These are phyloP conservation scores for Kodamaea fungicola DNA, from an alignment of 1,139 yeast genomes.

Conservation along the genomic window DNA sequence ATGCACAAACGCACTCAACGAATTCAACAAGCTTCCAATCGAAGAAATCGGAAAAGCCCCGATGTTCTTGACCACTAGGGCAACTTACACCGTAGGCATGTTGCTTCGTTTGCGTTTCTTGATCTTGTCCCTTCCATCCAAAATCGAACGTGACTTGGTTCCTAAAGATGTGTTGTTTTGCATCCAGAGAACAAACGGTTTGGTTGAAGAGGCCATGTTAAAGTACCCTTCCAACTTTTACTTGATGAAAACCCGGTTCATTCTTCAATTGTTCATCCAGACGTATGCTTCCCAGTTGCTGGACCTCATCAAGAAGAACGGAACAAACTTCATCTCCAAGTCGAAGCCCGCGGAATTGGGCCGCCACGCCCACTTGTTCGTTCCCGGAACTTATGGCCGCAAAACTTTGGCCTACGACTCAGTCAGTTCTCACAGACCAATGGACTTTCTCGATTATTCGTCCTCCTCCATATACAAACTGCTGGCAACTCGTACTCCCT, in stretches of 20 bases:
- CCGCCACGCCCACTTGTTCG: conserved; percentile 8
- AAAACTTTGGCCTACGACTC: conserved; percentile 12
- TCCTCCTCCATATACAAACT: conserved; percentile 15
- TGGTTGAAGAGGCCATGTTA: conserved; percentile 33
- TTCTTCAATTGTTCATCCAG: conserved; percentile 55
- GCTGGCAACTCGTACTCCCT: background rate
- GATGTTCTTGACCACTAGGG: conserved; percentile 57
- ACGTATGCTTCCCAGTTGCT: conserved; percentile 56
- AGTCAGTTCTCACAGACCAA: conserved; percentile 21
- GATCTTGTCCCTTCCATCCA: conserved; percentile 52
- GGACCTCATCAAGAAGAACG: conserved; percentile 26
- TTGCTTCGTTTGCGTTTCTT: conserved; percentile 57
- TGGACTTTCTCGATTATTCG: conserved; percentile 38
- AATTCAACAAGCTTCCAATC: conserved; percentile 41
- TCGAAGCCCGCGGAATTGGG: conserved; percentile 5
- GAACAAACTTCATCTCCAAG: conserved; percentile 17
- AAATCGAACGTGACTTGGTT: conserved; percentile 45
- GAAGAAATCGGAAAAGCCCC: conserved; percentile 56
- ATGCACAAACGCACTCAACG: conserved; percentile 51
- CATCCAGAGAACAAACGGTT: conserved; percentile 42
- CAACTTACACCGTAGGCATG: conserved; percentile 68
- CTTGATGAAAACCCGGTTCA: conserved; percentile 50
- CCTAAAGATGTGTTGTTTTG: conserved; percentile 46
- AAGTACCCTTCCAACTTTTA: conserved; percentile 47
- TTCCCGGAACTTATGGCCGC: conserved; percentile 7